Evolutionary conservation across 257 asterid genomes (phyloP), one percentile per base, ranked within the genome.

Genomic region (Capsicum pubescens): DNA sequence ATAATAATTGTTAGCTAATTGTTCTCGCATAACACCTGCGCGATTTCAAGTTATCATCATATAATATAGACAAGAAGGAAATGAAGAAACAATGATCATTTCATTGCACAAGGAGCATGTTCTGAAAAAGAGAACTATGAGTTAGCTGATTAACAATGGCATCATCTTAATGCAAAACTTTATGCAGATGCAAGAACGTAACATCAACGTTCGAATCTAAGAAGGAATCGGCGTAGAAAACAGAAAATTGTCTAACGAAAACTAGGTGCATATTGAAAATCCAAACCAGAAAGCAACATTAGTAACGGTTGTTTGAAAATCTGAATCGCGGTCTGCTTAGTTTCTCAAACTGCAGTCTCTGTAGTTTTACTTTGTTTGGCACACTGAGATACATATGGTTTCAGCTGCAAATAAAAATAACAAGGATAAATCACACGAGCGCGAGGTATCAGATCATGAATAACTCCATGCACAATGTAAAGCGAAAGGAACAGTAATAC

Each of bases 331-430:
- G 3, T 46, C 26, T 14, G 9, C 14, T 7, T 21, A 17, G 56
- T 9, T 16, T 70, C 12, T 70, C 21, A 10, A 42, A 70, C 61
- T 6, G 76, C 19, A 81, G 84, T 61, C 46, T 50, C 63, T 9
- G 89, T 32, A 39, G 88, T 57, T 83, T 83, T 83, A 63, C 63
- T 83, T 86, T 90, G 88, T 71, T 32, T 89, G 39, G 90, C 88
- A 74, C 93, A 87, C 89, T 91, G 96, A 82, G 95, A 90, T 72
- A 93, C 97, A 26, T 91, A 92, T n/a, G 95, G 92, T 86, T 90
- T 93, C 52, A 93, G 91, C 96, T 93, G 93, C 88, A 85, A 86
- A 81, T 32, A 21, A 66, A 52, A 70, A 58, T 44, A 36, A 50
- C 35, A n/a, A 42, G 21, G n/a, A 44, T 32, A 69, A 84, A 48